These are phyloP conservation scores for Cercophora samala DNA, from an alignment of 495 filamentous ascomycete species.

Conservation along the genomic window DNA sequence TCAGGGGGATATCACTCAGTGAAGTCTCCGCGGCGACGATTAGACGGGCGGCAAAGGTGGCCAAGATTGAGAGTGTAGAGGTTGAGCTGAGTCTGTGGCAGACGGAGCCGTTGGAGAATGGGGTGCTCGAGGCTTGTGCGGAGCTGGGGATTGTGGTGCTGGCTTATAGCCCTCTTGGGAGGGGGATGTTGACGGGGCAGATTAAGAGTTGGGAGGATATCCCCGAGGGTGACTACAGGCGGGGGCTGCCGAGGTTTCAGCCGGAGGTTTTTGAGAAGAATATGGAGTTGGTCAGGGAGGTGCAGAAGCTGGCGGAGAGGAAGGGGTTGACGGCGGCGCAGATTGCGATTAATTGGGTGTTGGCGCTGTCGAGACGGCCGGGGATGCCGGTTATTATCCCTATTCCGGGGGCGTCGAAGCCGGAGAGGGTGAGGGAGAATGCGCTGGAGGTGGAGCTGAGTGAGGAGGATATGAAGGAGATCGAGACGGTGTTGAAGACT, in stretches of 20 bases:
- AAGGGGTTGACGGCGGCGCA: slow-evolving; percentile 73
- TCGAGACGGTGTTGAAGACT: slow-evolving; percentile 43
- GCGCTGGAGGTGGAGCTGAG: slow-evolving; percentile 42
- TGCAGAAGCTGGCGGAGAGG: slow-evolving; percentile 62
- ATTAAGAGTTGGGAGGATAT: slow-evolving; percentile 62
- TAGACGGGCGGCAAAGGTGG: slow-evolving; percentile 62
- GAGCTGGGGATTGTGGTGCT: slow-evolving; percentile 70
- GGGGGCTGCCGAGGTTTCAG: slow-evolving; percentile 60
- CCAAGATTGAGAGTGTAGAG: slow-evolving; percentile 72
- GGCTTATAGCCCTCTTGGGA: slow-evolving; percentile 53
- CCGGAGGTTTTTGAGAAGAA: slow-evolving; percentile 70
- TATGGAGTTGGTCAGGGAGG: slow-evolving; percentile 63
- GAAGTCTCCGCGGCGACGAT: slow-evolving; percentile 75
- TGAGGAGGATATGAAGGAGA: slow-evolving; percentile 47
- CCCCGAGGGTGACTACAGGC: slow-evolving; percentile 56
- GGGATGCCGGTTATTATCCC: slow-evolving; percentile 73
- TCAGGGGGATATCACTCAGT: slow-evolving; percentile 70
- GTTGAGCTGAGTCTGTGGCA: slow-evolving; percentile 75
- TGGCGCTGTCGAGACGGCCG: slow-evolving; percentile 48
- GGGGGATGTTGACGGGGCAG: slow-evolving; percentile 55
- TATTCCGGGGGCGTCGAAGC: slow-evolving; percentile 68
- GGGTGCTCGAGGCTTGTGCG: slow-evolving; percentile 65
- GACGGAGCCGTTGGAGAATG: slow-evolving; percentile 67
- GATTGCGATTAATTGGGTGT: slow-evolving; percentile 73
- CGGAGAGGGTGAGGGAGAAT: slow-evolving; percentile 51